A percentile compares a stretch with the other conserved stretches of the same genome.
These are phyloP conservation scores for Boletus fagicola DNA, from an alignment of 768 basidiomycete genomes.

Conservation along the genomic window DNA sequence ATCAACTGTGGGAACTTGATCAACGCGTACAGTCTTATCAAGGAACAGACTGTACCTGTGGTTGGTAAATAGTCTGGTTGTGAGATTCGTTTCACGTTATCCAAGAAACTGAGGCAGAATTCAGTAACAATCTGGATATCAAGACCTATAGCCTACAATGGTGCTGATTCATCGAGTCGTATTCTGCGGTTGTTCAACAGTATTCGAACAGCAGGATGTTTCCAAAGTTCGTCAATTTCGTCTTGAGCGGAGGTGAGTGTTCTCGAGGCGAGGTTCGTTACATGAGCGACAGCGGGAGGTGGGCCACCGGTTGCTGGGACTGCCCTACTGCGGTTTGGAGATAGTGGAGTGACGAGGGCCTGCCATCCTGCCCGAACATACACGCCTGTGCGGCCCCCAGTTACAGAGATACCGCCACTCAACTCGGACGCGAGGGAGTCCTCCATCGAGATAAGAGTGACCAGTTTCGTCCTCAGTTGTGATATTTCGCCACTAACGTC, in stretches of 20 bases:
- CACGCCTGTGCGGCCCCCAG: slow-evolving; percentile 59
- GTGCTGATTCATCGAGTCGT: slow-evolving; percentile 70
- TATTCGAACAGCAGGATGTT: slow-evolving; percentile 60
- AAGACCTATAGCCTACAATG: slow-evolving; percentile 52
- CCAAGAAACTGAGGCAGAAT: slow-evolving; percentile 55
- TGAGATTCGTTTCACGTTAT: slow-evolving; percentile 61
- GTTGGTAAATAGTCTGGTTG: slow-evolving; percentile 69
- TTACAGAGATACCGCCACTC: slow-evolving; percentile 59
- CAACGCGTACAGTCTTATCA: background rate
- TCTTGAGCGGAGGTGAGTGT: slow-evolving; percentile 48
- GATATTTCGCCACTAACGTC: slow-evolving; percentile 46
- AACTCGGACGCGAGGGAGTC: slow-evolving; percentile 67
- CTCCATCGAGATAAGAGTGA: slow-evolving; percentile 66
- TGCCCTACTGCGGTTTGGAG: slow-evolving; percentile 42
- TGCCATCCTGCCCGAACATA: slow-evolving; percentile 77
- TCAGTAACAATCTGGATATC: slow-evolving; percentile 1
- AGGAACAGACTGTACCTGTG: slow-evolving; percentile 46
- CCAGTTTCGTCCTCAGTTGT: slow-evolving; percentile 51
- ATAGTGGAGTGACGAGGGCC: slow-evolving; percentile 45
- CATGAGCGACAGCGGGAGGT: slow-evolving; percentile 36
- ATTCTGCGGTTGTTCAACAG: slow-evolving; percentile 58
- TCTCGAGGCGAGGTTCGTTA: slow-evolving; percentile 54
- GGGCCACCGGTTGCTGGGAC: slow-evolving; percentile 34
- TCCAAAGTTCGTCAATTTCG: slow-evolving; percentile 66
- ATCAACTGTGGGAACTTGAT: slow-evolving; percentile 49